Base-by-base conservation (phyloP, 768 basidiomycete species). In the Auricularia heimuer region DNA sequence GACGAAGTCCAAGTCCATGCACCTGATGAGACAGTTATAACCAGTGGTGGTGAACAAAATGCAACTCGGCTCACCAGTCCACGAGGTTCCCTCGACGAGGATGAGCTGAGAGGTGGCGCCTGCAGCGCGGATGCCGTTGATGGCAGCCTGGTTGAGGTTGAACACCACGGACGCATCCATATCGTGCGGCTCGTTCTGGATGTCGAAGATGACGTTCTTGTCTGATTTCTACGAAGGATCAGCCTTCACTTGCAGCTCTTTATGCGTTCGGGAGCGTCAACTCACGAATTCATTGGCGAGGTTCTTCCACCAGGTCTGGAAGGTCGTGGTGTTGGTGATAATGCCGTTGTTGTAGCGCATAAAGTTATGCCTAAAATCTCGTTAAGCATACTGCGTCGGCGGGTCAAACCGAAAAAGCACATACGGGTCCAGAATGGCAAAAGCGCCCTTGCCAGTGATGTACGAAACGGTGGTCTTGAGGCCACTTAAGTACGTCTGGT, bases 111-210 rank as follows among this genome's bases (percentile, higher is more conserved):
- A 66, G 6, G 75, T 87, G 18, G 87, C 87, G 65, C 88, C 87
- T 47, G 76, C 77, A 10, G 82, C 73, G 69, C 87, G 80, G 68
- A 89, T 85, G 67, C 83, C 85, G 70, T 86, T 85, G 66, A 89
- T 76, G 4, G 83, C 85, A 51, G 83, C 83, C 80, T 88, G 87
- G 73, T 81, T 81, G 84, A 85, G 73, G 58, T 77, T 68, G 71
- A 81, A 81, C 33, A 83, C 84, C 7, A 60, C 24, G 24, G 34
- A 60, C 56, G 84, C 84, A 65, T 80, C 77, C 65, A 85, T 84
- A 65, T 74, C 82, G 68, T 86, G 74, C 56, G 87, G 87, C 75
- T 89, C 86, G 76, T 88, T 89, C 82, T 54, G 54, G 65, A 66
- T 54, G 78, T 80, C 85, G 72, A 87, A 87, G 70, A 87, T 82